Evolutionary conservation across 2,329 filamentous ascomycete genomes (phyloP), one percentile per base, ranked within the genome.

Genomic region (Colletotrichum endophyticum): DNA sequence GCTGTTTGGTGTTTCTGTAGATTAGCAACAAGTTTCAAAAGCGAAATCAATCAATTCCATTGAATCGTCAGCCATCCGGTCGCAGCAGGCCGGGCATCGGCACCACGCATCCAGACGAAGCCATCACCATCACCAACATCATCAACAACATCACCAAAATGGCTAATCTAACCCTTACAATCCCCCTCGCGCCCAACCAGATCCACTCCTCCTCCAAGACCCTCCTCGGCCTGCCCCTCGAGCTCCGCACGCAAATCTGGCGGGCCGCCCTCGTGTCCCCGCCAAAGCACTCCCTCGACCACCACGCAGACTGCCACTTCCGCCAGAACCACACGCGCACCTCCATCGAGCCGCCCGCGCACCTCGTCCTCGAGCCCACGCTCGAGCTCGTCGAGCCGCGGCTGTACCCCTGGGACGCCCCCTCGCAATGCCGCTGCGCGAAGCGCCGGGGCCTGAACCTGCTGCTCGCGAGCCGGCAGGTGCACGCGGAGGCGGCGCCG

Each of bases 161-260:
- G 30, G n/a, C 25, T 6, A 30, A 12, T 1, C 13, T 68, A 13
- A 76, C 73, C 5, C 53, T 76, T 1, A 63, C 70, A 7, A 44
- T 76, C n/a, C 11, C 62, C 6, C 70, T 76, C 30, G 62, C 70
- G 8, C 27, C 62, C 5, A 66, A 72, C 56, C 70, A 73, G 28
- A 25, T 56, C 30, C 70, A 72, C 30, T 28, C 73, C 30, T 73
- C 36, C 57, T 57, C 44, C 15, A 76, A 76, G 25, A 64, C 68
- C 25, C 69, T 78, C 34, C 68, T 77, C 36, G 73, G 73, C 19
- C 62, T 77, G 2, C 76, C 76, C 32, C 56, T 61, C 27, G 76
- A 77, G 32, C 53, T 77, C 27, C 73, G 76, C 73, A 67, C 59
- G 2, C 53, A 69, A 19, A 66, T 77, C 15, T 77, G 72, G 27